phyloP scores from a whole-genome alignment of 139 green algal genomes.

The Coccomyxa sp. region DNA sequence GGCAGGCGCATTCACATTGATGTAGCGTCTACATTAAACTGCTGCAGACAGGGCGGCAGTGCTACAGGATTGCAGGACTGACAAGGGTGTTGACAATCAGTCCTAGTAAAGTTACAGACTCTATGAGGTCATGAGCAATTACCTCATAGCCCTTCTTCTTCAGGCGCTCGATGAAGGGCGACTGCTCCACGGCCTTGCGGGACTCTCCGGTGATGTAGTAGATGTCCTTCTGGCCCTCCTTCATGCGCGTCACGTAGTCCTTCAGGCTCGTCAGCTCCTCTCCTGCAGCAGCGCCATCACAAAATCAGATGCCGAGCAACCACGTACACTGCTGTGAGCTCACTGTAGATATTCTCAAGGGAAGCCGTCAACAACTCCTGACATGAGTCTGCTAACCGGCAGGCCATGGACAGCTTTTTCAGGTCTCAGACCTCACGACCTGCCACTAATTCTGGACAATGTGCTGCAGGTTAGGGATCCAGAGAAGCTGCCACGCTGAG shows the following conservation, averaged over 20 bases:
- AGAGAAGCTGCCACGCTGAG: no score
- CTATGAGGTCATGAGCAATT: not conserved
- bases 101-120: not conserved
- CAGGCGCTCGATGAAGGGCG: conserved; percentile 97
- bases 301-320: no score
- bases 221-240: conserved; percentile 96
- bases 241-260: conserved; percentile 99
- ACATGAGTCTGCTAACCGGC: no score
- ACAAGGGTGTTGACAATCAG: not conserved
- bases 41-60: not conserved
- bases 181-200: conserved; percentile 97
- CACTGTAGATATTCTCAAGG: no score
- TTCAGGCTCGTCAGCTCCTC: conserved; percentile 98
- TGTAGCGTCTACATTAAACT: no score
- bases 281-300: conserved; percentile 38
- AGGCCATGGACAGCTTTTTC: no score
- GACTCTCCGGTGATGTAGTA: conserved; percentile 99
- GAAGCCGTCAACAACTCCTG: no score
- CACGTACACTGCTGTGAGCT: no score
- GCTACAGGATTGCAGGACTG: not conserved
- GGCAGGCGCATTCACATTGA: no score
- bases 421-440: no score
- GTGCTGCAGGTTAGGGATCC: no score
- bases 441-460: no score
- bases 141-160: conserved; percentile 95